These are phyloP conservation scores for Candida lessepsii DNA, from an alignment of 805 yeast species.

Conservation along the genomic window DNA sequence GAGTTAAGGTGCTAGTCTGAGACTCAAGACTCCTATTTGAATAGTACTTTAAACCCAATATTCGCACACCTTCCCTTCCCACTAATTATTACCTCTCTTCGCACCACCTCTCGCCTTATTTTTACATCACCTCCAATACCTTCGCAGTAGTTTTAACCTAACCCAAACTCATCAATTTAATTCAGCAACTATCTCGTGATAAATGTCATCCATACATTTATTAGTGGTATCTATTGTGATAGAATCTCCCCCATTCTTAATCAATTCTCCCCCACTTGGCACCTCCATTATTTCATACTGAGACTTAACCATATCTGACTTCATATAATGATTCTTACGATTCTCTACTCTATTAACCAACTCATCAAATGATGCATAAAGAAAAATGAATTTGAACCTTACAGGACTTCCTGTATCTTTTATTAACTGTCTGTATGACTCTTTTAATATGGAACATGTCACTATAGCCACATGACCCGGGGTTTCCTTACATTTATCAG, in stretches of 20 bases:
- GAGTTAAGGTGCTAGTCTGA: too few relatives aligned
- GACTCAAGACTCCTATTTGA: too few relatives aligned
- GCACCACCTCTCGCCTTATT: too few relatives aligned
- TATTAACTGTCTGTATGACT: conserved; percentile 64
- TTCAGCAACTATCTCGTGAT: conserved; percentile 18
- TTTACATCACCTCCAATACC: too few relatives aligned
- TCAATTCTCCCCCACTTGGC: conserved; percentile 48
- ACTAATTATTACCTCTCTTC: too few relatives aligned
- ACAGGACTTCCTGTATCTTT: conserved; percentile 30
- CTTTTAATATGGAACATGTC: conserved; percentile 84
- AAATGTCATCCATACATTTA: conserved; percentile 28
- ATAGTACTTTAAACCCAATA: too few relatives aligned
- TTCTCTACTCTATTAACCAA: conserved; percentile 57
- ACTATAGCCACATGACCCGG: conserved; percentile 46
- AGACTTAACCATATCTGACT: conserved; percentile 75
- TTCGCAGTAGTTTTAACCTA: too few relatives aligned
- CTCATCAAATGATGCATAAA: conserved; percentile 62
- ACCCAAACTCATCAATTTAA: too few relatives aligned
- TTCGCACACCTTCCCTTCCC: too few relatives aligned
- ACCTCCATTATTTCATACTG: conserved; percentile 75
- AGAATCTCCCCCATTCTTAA: conserved; percentile 36
- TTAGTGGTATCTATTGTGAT: conserved; percentile 34
- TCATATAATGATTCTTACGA: conserved; percentile 85
- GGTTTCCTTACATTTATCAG: conserved; percentile 33
- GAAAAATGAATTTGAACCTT: conserved; percentile 59